Conservation (phyloP, 2,329 filamentous ascomycete genomes). For the Penicillium sp. region DNA sequence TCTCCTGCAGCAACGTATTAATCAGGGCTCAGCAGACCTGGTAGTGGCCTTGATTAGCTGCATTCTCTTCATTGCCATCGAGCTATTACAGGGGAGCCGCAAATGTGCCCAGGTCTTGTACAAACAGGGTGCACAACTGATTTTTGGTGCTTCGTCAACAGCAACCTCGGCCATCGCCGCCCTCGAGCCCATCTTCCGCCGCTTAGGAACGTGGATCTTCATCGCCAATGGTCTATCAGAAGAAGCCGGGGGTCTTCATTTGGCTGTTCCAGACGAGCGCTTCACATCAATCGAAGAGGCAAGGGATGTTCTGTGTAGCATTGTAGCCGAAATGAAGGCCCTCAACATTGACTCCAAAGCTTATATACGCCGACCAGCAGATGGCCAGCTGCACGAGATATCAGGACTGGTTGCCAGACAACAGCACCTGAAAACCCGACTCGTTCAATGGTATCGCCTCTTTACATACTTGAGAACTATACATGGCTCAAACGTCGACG, state of each 20-base stretch:
- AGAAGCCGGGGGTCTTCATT: not conserved
- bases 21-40: slow-evolving; percentile 13
- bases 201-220: slow-evolving; percentile 12
- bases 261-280: not conserved
- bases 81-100: slow-evolving; percentile 18
- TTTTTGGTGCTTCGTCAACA: slow-evolving; percentile 1
- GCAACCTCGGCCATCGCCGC: not conserved
- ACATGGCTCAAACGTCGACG: not conserved
- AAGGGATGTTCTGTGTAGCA: slow-evolving; percentile 13
- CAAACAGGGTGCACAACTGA: slow-evolving; percentile 12
- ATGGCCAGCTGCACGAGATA: not conserved
- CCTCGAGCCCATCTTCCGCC: slow-evolving; percentile 15
- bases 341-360: slow-evolving; percentile 13
- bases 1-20: slow-evolving; percentile 16
- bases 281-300: slow-evolving; percentile 13
- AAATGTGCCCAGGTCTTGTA: slow-evolving; percentile 11
- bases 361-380: not conserved
- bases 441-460: not conserved
- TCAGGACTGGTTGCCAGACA: slow-evolving; percentile 1
- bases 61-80: slow-evolving; percentile 22
- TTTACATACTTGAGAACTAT: not conserved
- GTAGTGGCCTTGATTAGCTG: slow-evolving; percentile 18
- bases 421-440: not conserved
- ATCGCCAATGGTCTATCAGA: slow-evolving; percentile 1
- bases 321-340: slow-evolving; percentile 18